These are phyloP conservation scores for Nannochloropsis salina DNA, from an alignment of 108 stramenopile species.

Conservation along the genomic window DNA sequence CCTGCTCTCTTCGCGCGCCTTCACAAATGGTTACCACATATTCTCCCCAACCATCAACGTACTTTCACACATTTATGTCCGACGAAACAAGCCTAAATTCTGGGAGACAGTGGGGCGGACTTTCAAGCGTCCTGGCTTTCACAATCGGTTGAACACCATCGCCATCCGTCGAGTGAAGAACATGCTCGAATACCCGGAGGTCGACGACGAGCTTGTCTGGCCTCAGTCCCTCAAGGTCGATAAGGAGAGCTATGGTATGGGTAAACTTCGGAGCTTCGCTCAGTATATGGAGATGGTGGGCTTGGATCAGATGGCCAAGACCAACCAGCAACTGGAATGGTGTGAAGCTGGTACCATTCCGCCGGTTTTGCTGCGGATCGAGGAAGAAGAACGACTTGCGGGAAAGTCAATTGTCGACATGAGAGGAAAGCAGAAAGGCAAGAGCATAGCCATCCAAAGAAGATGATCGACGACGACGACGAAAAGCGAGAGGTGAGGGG, in stretches of 20 bases:
- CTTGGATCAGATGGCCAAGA: slow-evolving; percentile 44
- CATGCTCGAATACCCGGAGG: slow-evolving; percentile 52
- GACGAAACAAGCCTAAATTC: slow-evolving; percentile 86
- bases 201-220: slow-evolving; percentile 31
- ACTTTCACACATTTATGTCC: slow-evolving; percentile 79
- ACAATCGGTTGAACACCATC: slow-evolving; percentile 40
- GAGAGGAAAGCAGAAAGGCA: not conserved
- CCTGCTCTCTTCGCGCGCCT: slow-evolving; percentile 65
- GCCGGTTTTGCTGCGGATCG: not conserved
- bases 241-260: slow-evolving; percentile 41
- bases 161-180: slow-evolving; percentile 52
- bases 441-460: not conserved
- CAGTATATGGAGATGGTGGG: slow-evolving; percentile 51
- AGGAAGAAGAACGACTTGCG: not conserved
- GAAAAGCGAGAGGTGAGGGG: too few relatives aligned
- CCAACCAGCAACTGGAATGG: slow-evolving; percentile 29
- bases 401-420: not conserved
- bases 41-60: slow-evolving; percentile 75
- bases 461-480: not conserved
- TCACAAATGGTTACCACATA: slow-evolving; percentile 84
- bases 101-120: slow-evolving; percentile 74
- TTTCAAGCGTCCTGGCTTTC: slow-evolving; percentile 41
- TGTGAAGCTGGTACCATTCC: slow-evolving; percentile 45
- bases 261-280: slow-evolving; percentile 34
- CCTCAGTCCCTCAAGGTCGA: slow-evolving; percentile 34